Conservation (phyloP, 371 early-diverging fungal genomes). For the Thermomucor indicae-seudaticae region DNA sequence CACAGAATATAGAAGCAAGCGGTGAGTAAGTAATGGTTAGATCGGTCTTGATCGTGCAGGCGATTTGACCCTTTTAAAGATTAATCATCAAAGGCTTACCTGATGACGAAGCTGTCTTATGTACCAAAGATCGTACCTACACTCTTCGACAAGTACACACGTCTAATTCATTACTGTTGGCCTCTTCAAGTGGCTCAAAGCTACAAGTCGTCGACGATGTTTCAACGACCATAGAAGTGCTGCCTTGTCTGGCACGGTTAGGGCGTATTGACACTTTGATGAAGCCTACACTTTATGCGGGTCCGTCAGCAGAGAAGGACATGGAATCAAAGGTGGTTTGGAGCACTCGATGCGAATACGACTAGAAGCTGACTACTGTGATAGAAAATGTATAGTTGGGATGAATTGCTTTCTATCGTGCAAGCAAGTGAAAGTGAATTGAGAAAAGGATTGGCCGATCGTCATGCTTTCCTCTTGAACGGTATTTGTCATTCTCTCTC, state of each 20-base stretch:
- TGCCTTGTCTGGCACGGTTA: slow-evolving; percentile 34
- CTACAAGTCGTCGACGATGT: slow-evolving; percentile 29
- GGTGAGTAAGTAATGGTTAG: slow-evolving; percentile 10
- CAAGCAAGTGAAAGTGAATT: slow-evolving; percentile 55
- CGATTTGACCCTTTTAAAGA: slow-evolving; percentile 7
- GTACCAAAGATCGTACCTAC: slow-evolving; percentile 46
- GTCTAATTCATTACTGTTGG: slow-evolving; percentile 48
- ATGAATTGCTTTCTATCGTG: slow-evolving; percentile 31
- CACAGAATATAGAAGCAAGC: slow-evolving; percentile 21
- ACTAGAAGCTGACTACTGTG: not conserved
- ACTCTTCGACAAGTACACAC: slow-evolving; percentile 46
- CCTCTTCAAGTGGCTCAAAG: slow-evolving; percentile 2
- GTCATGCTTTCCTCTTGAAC: slow-evolving; percentile 37
- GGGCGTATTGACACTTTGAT: slow-evolving; percentile 34
- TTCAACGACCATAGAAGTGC: slow-evolving; percentile 39
- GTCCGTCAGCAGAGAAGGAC: slow-evolving; percentile 26
- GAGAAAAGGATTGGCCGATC: slow-evolving; percentile 22
- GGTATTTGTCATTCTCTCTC: too few relatives aligned
- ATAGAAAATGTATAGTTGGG: slow-evolving; percentile 24
- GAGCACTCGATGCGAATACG: not conserved
- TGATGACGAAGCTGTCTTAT: slow-evolving; percentile 56
- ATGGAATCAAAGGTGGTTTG: slow-evolving; percentile 15
- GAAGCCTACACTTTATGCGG: slow-evolving; percentile 28
- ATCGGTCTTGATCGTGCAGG: not conserved
- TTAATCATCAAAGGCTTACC: slow-evolving; percentile 41